Evolutionary conservation across 2,329 filamentous ascomycete genomes (phyloP).

Genomic region (Colletotrichum lentis): DNA sequence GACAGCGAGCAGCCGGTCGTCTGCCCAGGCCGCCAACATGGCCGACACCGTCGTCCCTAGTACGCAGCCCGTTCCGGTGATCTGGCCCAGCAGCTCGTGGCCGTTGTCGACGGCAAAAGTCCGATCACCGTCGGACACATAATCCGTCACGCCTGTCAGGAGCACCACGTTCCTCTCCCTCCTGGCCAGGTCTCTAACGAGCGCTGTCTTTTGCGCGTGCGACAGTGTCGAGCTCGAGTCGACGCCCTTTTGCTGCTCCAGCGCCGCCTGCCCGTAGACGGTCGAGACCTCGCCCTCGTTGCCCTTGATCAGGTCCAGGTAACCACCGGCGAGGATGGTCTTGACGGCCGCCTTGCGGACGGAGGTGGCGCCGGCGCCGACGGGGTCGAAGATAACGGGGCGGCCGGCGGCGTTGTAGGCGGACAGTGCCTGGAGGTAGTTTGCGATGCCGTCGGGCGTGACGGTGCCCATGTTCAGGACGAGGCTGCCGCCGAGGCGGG

Average conservation of each 20-base stretch:
- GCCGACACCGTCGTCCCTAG: conserved; percentile 84
- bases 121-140: conserved; percentile 76
- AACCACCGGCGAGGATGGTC: conserved; percentile 74
- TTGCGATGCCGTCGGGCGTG: conserved; percentile 75
- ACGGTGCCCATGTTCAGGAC: conserved; percentile 97
- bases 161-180: conserved; percentile 77
- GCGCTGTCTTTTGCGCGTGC: conserved; percentile 58
- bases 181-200: conserved; percentile 73
- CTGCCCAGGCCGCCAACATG: conserved; percentile 69
- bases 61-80: conserved; percentile 86
- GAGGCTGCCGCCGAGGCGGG: conserved; percentile 76
- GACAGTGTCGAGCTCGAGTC: conserved; percentile 71
- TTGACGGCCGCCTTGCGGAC: conserved; percentile 76
- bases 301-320: conserved; percentile 90
- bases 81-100: conserved; percentile 71
- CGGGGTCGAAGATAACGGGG: conserved; percentile 86
- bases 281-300: conserved; percentile 89
- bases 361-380: conserved; percentile 60
- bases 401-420: conserved; percentile 83
- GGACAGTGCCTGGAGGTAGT: conserved; percentile 75
- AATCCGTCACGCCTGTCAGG: conserved; percentile 82
- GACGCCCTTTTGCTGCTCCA: conserved; percentile 78
- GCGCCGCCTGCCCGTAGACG: conserved; percentile 63
- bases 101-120: conserved; percentile 79
- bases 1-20: conserved; percentile 75